phyloP scores from a whole-genome alignment of 345 rosid species.

The Acer saccharum region DNA sequence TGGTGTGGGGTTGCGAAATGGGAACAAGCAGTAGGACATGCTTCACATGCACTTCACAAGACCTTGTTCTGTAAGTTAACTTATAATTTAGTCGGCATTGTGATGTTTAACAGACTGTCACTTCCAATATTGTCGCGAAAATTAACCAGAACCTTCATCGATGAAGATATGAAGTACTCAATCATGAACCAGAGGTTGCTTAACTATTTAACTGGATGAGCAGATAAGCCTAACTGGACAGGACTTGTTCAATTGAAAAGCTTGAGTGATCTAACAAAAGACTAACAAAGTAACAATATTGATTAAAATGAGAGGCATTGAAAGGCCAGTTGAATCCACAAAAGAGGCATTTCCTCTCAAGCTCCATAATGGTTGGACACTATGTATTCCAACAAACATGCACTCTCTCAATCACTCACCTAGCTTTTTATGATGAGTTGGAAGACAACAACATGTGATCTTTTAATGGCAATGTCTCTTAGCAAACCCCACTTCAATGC shows the following conservation, averaged over 20 bases:
- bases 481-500: not conserved
- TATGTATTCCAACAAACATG: not conserved
- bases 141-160: not conserved
- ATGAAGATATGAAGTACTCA: not conserved
- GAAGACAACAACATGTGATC: slow-evolving; percentile 35
- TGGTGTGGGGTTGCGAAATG: not conserved
- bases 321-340: not conserved
- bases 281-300: not conserved
- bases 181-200: too few species aligned
- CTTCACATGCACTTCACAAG: slow-evolving; percentile 4
- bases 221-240: not conserved
- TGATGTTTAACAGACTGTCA: not conserved
- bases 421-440: slow-evolving; percentile 14
- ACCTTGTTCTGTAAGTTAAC: not conserved
- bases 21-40: not conserved
- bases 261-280: not conserved
- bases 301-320: not conserved
- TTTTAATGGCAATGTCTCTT: slow-evolving; percentile 20
- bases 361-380: not conserved
- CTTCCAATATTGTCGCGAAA: not conserved
- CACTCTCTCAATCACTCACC: not conserved
- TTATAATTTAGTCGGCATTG: not conserved
- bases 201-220: not conserved
- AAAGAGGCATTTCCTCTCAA: not conserved
- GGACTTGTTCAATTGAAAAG: not conserved